Conservation (phyloP, 2,329 filamentous ascomycete species). For the Aspergillus nomiae region DNA sequence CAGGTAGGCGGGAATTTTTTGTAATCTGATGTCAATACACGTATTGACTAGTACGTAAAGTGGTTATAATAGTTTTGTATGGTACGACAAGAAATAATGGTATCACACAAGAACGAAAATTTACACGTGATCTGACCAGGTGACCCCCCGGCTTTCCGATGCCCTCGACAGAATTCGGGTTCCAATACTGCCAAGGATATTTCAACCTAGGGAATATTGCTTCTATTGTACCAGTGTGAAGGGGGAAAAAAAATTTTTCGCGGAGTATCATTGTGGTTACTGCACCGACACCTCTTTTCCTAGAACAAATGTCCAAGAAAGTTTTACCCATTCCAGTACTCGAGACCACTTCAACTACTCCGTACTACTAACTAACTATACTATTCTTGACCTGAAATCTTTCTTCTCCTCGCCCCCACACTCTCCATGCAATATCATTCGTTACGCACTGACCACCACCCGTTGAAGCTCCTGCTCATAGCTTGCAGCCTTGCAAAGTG, state of each 20-base stretch:
- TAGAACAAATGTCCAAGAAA: neutral
- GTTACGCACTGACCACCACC: conserved; percentile 9
- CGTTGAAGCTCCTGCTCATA: neutral
- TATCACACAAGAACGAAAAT: neutral
- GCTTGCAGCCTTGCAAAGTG: conserved; percentile 3
- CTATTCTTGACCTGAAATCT: neutral
- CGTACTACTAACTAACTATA: too few species aligned
- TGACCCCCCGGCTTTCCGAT: neutral
- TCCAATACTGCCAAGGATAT: neutral
- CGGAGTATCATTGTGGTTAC: too few species aligned
- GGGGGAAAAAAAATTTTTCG: too few species aligned
- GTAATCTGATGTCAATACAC: neutral
- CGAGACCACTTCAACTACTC: neutral
- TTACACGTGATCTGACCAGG: neutral
- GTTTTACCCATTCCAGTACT: neutral
- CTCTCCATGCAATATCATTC: conserved; percentile 13
- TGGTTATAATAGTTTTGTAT: neutral
- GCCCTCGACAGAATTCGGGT: neutral
- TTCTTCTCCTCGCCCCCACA: conserved; percentile 5
- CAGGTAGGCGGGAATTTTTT: neutral
- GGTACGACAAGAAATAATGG: neutral
- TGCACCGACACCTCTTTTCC: neutral
- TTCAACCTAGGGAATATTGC: too few species aligned
- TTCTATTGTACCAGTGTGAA: neutral
- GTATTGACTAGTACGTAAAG: neutral